A percentile compares a stretch with the other conserved stretches of the same genome.
These are phyloP conservation scores for Cladophialophora exuberans DNA, from an alignment of 2,329 filamentous ascomycete genomes.

Conservation along the genomic window DNA sequence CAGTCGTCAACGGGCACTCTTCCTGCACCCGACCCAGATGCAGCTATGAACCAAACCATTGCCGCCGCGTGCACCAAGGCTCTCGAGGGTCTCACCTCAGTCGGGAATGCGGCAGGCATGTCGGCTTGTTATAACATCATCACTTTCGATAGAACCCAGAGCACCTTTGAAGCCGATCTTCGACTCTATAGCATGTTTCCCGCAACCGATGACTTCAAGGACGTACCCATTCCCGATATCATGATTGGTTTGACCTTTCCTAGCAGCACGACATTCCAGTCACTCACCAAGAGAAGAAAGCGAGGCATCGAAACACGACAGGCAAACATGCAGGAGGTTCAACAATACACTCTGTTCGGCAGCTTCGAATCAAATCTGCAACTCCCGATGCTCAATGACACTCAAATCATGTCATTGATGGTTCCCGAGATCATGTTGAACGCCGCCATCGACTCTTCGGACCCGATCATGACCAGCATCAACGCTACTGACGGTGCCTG, in stretches of 20 bases:
- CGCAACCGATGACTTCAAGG: conserved; percentile 54
- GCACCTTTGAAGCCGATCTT: conserved; percentile 76
- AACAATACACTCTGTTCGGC: conserved; percentile 41
- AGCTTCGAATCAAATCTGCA: conserved; percentile 36
- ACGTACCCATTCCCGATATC: conserved; percentile 40
- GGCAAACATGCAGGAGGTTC: conserved; percentile 33
- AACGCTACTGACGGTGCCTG: conserved; percentile 40
- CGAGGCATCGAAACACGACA: conserved; percentile 21
- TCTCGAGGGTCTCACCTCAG: conserved; percentile 57
- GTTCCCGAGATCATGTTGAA: conserved; percentile 41
- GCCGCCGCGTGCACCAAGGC: conserved; percentile 62
- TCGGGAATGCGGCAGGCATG: conserved; percentile 74
- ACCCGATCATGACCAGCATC: conserved; percentile 36
- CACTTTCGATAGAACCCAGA: conserved; percentile 66
- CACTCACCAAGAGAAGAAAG: conserved; percentile 29
- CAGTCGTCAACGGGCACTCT: conserved; percentile 16
- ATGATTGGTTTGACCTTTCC: conserved; percentile 36
- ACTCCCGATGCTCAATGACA: conserved; percentile 36
- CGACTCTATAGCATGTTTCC: conserved; percentile 71
- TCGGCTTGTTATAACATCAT: conserved; percentile 83
- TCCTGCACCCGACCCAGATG: conserved; percentile 6
- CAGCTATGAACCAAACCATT: conserved; percentile 44
- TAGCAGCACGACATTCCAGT: conserved; percentile 29
- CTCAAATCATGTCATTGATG: conserved; percentile 38
- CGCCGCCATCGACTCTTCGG: conserved; percentile 26